Evolutionary conservation across 106 monocot species (phyloP).

Genomic region (Dioscorea alata): DNA sequence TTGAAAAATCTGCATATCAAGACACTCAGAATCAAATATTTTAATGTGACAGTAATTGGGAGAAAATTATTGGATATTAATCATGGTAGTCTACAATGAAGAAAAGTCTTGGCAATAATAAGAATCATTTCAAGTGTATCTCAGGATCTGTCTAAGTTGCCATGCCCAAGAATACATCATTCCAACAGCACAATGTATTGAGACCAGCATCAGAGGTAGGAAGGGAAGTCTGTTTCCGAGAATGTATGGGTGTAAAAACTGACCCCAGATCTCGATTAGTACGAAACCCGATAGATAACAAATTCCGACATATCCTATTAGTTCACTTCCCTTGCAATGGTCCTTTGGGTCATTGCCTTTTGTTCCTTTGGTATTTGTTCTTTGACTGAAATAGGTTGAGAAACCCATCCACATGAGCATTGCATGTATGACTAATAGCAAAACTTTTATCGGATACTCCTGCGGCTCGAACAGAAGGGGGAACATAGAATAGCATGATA

Average conservation of each 20-base stretch:
- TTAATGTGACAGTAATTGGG: too few species aligned
- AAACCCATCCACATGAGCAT: conserved; percentile 56
- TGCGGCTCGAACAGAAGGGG: conserved; percentile 78
- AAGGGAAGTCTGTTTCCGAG: conserved; percentile 68
- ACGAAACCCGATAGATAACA: conserved; percentile 56
- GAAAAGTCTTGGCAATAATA: background rate
- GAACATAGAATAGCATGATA: conserved; percentile 93
- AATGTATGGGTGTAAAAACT: conserved; percentile 55
- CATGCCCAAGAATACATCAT: conserved; percentile 94
- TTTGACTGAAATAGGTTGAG: conserved; percentile 33
- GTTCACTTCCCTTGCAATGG: background rate
- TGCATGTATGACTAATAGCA: conserved; percentile 45
- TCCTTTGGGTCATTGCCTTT: background rate
- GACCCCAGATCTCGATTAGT: conserved; percentile 68
- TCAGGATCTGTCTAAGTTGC: conserved; percentile 65
- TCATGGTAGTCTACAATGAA: too few species aligned
- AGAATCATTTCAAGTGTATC: conserved; percentile 25
- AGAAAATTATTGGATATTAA: too few species aligned
- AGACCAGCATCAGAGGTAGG: conserved; percentile 83
- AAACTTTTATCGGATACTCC: conserved; percentile 78
- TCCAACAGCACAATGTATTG: conserved; percentile 67
- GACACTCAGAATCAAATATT: too few species aligned
- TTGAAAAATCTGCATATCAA: too few species aligned
- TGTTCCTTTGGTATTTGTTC: background rate
- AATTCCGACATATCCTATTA: conserved; percentile 37